phyloP scores from a whole-genome alignment of 768 basidiomycete genomes.

The Goffeauzyma gilvescens region DNA sequence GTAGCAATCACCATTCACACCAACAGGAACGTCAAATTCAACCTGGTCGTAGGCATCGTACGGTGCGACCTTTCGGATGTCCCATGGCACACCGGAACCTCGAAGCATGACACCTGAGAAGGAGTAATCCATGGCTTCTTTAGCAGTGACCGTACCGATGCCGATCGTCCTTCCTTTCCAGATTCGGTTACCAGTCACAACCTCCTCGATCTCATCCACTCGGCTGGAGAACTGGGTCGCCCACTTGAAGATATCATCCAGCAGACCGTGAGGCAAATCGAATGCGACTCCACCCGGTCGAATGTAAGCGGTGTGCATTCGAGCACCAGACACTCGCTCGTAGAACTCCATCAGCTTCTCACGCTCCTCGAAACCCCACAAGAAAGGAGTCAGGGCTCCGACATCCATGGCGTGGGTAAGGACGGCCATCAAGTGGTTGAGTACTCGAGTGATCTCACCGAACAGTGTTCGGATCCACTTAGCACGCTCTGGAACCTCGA shows the following conservation, averaged over 20 bases:
- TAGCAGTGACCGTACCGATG: slow-evolving; percentile 73
- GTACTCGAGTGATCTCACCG: slow-evolving; percentile 84
- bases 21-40: slow-evolving; percentile 93
- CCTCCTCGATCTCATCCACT: slow-evolving; percentile 94
- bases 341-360: slow-evolving; percentile 99
- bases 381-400: slow-evolving; percentile 90
- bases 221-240: slow-evolving; percentile 78
- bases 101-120: slow-evolving; percentile 96
- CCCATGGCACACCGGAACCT: slow-evolving; percentile 87
- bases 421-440: slow-evolving; percentile 96
- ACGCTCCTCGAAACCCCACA: slow-evolving; percentile 99
- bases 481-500: slow-evolving; percentile 87
- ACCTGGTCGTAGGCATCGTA: slow-evolving; percentile 97
- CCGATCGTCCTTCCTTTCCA: slow-evolving; percentile 91
- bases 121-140: slow-evolving; percentile 74
- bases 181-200: slow-evolving; percentile 90
- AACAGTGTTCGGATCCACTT: slow-evolving; percentile 97
- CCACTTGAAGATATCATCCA: slow-evolving; percentile 97
- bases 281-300: slow-evolving; percentile 95
- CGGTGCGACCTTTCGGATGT: slow-evolving; percentile 66
- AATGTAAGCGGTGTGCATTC: slow-evolving; percentile 92
- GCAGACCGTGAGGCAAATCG: slow-evolving; percentile 91
- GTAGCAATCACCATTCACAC: slow-evolving; percentile 92
- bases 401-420: slow-evolving; percentile 55
- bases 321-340: slow-evolving; percentile 93